phyloP scores from a whole-genome alignment of 805 yeast genomes.

The Metschnikowia proteae region DNA sequence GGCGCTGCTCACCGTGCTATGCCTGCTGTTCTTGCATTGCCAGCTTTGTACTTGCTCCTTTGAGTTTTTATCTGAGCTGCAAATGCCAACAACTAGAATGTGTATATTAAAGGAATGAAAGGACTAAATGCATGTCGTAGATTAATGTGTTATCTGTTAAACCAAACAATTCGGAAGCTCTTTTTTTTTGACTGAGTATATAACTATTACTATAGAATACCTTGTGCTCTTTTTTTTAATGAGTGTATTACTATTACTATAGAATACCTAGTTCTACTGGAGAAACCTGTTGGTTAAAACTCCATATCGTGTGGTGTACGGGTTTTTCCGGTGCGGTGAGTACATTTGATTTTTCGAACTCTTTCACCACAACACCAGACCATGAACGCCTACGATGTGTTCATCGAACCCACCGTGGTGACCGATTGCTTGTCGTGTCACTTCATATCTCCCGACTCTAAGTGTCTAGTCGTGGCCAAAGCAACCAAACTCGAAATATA shows the following conservation, averaged over 20 bases:
- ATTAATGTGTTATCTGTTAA: too few relatives aligned
- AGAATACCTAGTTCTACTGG: too few relatives aligned
- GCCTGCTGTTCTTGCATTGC: constrained; percentile 24
- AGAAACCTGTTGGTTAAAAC: too few relatives aligned
- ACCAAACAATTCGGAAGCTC: too few relatives aligned
- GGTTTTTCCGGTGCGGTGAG: not conserved
- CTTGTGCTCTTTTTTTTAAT: too few relatives aligned
- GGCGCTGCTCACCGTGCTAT: constrained; percentile 26
- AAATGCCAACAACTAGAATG: not conserved
- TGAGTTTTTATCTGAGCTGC: constrained; percentile 1
- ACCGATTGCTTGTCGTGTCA: constrained; percentile 54
- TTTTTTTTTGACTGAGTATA: too few relatives aligned
- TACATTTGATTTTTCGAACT: constrained; percentile 2
- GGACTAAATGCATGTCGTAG: not conserved
- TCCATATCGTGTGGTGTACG: not conserved
- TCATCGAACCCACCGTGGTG: constrained; percentile 72
- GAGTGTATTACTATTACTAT: too few relatives aligned
- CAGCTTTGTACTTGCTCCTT: constrained; percentile 20
- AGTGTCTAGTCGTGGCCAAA: constrained; percentile 64
- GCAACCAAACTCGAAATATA: constrained; percentile 67
- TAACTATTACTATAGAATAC: too few relatives aligned
- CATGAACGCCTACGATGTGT: constrained; percentile 80
- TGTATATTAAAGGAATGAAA: not conserved
- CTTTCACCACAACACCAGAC: not conserved
- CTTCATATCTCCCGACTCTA: constrained; percentile 41